A percentile compares a stretch with the other conserved stretches of the same genome.
phyloP scores from a whole-genome alignment of 495 filamentous ascomycete genomes.

The Amniculicola lignicola region DNA sequence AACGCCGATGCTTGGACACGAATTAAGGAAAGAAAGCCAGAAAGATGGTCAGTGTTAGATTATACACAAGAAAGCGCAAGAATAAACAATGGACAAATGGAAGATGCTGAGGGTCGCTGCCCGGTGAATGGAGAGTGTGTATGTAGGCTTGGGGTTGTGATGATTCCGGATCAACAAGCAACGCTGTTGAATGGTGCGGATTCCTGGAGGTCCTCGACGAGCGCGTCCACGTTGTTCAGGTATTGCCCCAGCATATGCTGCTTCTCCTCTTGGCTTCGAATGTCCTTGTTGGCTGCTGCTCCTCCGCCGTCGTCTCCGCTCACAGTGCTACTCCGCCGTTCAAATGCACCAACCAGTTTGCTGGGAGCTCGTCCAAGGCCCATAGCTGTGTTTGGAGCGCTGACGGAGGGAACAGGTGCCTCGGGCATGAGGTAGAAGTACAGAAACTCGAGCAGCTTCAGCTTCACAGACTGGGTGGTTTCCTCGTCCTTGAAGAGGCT shows the following conservation, averaged over 20 bases:
- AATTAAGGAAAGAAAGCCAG: constrained; percentile 3
- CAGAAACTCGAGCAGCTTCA: constrained; percentile 89
- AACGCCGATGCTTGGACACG: constrained; percentile 7
- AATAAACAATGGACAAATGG: too few relatives aligned
- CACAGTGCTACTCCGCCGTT: constrained; percentile 43
- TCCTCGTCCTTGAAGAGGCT: constrained; percentile 82
- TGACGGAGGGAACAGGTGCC: constrained; percentile 52
- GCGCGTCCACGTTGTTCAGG: constrained; percentile 83
- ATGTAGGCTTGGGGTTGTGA: too few relatives aligned
- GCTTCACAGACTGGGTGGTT: constrained; percentile 82
- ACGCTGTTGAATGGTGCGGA: constrained; percentile 58
- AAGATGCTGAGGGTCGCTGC: too few relatives aligned
- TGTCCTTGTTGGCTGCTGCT: constrained; percentile 46
- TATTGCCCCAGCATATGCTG: constrained; percentile 76
- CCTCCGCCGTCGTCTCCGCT: constrained; percentile 41
- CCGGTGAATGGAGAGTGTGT: too few relatives aligned
- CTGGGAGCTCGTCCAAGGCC: constrained; percentile 61
- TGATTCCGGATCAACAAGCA: constrained; percentile 9
- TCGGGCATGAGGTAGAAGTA: constrained; percentile 99
- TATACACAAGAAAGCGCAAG: background rate
- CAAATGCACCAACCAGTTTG: constrained; percentile 58
- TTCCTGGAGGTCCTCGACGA: constrained; percentile 86
- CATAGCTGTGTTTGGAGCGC: constrained; percentile 39
- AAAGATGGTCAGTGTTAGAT: background rate
- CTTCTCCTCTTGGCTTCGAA: constrained; percentile 80